phyloP scores from a whole-genome alignment of 345 rosid species.

The Alliaria petiolata region DNA sequence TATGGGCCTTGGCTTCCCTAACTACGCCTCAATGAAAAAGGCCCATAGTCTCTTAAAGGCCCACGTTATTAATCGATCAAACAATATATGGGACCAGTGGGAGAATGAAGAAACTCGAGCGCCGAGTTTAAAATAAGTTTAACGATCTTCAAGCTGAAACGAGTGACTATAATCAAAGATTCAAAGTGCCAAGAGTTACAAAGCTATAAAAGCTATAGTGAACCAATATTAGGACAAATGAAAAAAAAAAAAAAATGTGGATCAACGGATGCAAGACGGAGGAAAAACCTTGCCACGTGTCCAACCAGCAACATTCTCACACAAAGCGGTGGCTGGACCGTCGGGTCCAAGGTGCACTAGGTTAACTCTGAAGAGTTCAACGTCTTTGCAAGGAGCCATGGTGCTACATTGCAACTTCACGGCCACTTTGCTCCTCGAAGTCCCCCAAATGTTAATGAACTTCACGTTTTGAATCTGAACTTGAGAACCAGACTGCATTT shows the following conservation, averaged over 20 bases:
- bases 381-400: constrained; percentile 25
- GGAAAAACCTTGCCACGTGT: constrained; percentile 16
- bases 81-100: too few relatives aligned
- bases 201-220: neutral
- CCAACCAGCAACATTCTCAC: constrained; percentile 28
- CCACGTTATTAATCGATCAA: too few relatives aligned
- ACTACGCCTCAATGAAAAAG: neutral
- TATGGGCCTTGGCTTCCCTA: neutral
- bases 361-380: constrained; percentile 22
- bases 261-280: constrained; percentile 25
- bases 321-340: constrained; percentile 28
- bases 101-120: too few relatives aligned
- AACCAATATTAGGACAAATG: neutral
- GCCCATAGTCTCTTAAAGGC: neutral
- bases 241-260: neutral
- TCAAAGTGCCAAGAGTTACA: neutral
- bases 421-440: constrained; percentile 31
- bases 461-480: constrained; percentile 34
- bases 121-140: too few relatives aligned
- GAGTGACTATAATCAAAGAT: neutral
- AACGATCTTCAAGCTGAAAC: too few relatives aligned
- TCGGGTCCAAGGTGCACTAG: constrained; percentile 5
- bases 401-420: constrained; percentile 36
- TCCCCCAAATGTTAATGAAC: constrained; percentile 36
- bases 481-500: constrained; percentile 22